phyloP scores from a whole-genome alignment of 2,329 filamentous ascomycete genomes.

The Venturia oleaginea region DNA sequence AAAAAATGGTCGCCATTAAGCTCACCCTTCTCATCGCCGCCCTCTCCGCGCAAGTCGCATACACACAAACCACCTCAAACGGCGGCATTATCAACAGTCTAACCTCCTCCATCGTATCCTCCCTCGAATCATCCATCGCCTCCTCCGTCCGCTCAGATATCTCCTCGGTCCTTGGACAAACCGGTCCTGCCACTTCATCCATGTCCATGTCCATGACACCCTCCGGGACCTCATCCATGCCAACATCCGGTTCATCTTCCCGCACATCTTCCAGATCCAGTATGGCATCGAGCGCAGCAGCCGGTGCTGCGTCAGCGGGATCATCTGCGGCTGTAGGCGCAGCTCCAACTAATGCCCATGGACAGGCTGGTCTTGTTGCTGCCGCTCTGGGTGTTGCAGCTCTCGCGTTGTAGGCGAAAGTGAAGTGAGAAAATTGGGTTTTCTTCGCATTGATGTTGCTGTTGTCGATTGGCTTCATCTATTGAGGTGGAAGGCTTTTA shows the following conservation, averaged over 20 bases:
- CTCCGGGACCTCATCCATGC: not conserved
- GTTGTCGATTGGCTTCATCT: no score
- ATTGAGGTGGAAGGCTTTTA: no score
- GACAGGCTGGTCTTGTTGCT: not conserved
- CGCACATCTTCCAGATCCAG: not conserved
- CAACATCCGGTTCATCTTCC: not conserved
- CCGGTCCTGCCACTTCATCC: not conserved
- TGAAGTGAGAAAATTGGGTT: no score
- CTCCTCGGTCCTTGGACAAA: not conserved
- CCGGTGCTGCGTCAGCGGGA: not conserved
- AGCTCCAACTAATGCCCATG: not conserved
- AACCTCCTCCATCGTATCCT: not conserved
- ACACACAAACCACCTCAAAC: not conserved
- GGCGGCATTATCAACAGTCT: not conserved
- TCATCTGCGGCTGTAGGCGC: not conserved
- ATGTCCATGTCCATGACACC: not conserved
- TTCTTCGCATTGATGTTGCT: no score
- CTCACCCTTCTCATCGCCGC: not conserved
- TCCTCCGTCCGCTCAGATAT: not conserved
- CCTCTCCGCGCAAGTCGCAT: not conserved
- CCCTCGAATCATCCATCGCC: not conserved
- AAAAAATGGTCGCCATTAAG: not conserved
- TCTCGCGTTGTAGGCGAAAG: not conserved
- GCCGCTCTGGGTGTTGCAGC: not conserved
- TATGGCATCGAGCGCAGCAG: not conserved